Evolutionary conservation across 1,284 basidiomycete genomes (phyloP).

Genomic region (Porogramme epimiltina): DNA sequence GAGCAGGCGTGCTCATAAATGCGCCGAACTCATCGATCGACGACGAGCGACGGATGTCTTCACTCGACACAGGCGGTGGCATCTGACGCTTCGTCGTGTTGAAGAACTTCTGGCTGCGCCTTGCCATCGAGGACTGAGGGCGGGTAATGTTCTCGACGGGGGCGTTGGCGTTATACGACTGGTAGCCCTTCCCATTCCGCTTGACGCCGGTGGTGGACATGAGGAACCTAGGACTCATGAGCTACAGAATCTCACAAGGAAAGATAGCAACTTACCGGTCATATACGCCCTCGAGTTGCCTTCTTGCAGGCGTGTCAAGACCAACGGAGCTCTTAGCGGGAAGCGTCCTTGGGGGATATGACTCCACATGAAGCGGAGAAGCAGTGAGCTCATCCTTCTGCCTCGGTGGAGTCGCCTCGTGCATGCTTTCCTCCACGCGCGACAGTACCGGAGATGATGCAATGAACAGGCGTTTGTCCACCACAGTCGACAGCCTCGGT

Average conservation of each 20-base stretch:
- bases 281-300: conserved; percentile 67
- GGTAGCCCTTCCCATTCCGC: conserved; percentile 73
- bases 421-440: conserved; percentile 6
- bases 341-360: conserved; percentile 51
- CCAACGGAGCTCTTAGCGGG: conserved; percentile 35
- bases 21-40: conserved; percentile 36
- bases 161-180: conserved; percentile 55
- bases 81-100: conserved; percentile 53
- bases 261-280: conserved; percentile 44
- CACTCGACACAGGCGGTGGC: conserved; percentile 69
- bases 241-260: not conserved
- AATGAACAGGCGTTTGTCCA: conserved; percentile 70
- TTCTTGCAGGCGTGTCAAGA: conserved; percentile 54
- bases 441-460: conserved; percentile 36
- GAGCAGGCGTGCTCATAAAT: conserved; percentile 15
- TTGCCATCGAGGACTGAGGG: conserved; percentile 26
- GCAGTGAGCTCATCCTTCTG: conserved; percentile 50
- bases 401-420: conserved; percentile 12
- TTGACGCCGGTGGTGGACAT: conserved; percentile 78
- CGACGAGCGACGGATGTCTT: conserved; percentile 41
- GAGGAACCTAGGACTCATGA: conserved; percentile 45
- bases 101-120: conserved; percentile 52
- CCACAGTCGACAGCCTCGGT: conserved; percentile 57
- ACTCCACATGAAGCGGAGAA: conserved; percentile 62
- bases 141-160: conserved; percentile 31